phyloP scores from a whole-genome alignment of 1,284 basidiomycete species.

The Pseudozyma sp. region DNA sequence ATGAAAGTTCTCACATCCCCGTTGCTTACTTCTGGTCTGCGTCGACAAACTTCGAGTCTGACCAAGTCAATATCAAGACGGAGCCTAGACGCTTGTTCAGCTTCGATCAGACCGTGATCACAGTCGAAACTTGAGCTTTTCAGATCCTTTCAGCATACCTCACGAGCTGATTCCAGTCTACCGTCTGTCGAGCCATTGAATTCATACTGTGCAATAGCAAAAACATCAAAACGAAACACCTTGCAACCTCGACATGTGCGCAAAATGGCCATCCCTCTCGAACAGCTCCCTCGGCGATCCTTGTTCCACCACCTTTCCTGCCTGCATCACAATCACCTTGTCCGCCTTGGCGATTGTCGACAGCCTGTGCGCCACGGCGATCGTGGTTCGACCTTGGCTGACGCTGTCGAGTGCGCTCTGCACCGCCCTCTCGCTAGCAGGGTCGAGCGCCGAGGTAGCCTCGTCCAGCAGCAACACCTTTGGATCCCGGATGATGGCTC shows the following conservation, averaged over 20 bases:
- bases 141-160: too few species aligned
- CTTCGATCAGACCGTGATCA: too few species aligned
- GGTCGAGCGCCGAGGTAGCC: slow-evolving; percentile 92
- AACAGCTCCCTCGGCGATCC: slow-evolving; percentile 5
- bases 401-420: slow-evolving; percentile 91
- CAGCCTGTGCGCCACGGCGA: slow-evolving; percentile 79
- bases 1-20: background rate
- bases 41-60: too few species aligned
- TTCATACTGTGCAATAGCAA: background rate
- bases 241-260: slow-evolving; percentile 1
- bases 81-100: too few species aligned
- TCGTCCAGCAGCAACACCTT: slow-evolving; percentile 80
- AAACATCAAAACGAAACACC: background rate
- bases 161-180: background rate
- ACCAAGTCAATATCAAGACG: too few species aligned
- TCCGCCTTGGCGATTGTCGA: slow-evolving; percentile 15
- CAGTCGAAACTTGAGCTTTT: too few species aligned
- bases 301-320: slow-evolving; percentile 7
- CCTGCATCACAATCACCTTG: slow-evolving; percentile 10
- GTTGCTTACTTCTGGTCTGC: too few species aligned
- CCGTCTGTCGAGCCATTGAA: background rate
- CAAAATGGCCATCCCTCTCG: slow-evolving; percentile 1
- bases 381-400: slow-evolving; percentile 75
- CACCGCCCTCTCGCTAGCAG: slow-evolving; percentile 84
- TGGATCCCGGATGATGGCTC: slow-evolving; percentile 87